phyloP scores from a whole-genome alignment of 148 eudicot genomes.

The Rhododendron kiyosumense region DNA sequence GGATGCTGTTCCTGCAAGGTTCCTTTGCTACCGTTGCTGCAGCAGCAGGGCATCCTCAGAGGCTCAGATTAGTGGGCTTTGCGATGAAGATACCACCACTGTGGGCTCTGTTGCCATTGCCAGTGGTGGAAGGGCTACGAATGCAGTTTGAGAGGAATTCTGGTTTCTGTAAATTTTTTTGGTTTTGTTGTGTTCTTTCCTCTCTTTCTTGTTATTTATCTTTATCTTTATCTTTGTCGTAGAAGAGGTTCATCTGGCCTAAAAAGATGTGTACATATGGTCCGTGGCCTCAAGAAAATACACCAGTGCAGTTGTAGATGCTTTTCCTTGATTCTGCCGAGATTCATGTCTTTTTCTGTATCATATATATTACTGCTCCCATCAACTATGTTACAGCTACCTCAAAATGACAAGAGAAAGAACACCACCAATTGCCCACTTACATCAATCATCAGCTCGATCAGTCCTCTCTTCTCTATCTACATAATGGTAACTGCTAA shows the following conservation, averaged over 20 bases:
- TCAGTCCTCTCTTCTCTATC: neutral
- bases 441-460: neutral
- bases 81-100: slow-evolving; percentile 11
- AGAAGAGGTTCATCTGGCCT: slow-evolving; percentile 6
- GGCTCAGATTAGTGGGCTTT: slow-evolving; percentile 6
- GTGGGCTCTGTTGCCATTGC: slow-evolving; percentile 5
- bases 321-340: neutral
- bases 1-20: slow-evolving; percentile 60
- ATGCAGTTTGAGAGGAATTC: slow-evolving; percentile 15
- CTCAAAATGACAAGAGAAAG: neutral
- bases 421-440: neutral
- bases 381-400: neutral
- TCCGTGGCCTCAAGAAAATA: slow-evolving; percentile 4
- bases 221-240: neutral
- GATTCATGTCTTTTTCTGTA: neutral
- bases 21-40: slow-evolving; percentile 40
- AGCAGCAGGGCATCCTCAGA: slow-evolving; percentile 17
- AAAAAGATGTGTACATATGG: slow-evolving; percentile 7
- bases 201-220: neutral
- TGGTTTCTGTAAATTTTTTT: neutral
- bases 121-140: slow-evolving; percentile 5
- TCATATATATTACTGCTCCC: neutral
- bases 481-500: too few relatives aligned
- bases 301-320: slow-evolving; percentile 6
- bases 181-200: neutral